Evolutionary conservation across 2,329 filamentous ascomycete genomes (phyloP), one percentile per base, ranked within the genome.

Genomic region (Raffaelea albimanens): DNA sequence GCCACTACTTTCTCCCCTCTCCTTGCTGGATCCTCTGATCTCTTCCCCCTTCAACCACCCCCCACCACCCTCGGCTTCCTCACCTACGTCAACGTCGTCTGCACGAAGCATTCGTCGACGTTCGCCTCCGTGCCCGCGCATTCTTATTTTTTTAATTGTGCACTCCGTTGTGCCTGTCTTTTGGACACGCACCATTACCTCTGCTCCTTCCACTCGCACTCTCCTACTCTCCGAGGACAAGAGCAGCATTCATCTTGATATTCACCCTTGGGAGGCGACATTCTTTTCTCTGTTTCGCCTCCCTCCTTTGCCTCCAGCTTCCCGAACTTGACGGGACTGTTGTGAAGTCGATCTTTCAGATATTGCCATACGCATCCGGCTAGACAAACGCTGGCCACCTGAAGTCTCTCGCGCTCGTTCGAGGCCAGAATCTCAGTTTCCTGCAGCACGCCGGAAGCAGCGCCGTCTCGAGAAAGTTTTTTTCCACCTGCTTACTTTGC

Each of bases 1-100:
- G 54, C 52, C 51, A 50, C 41, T 49, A 52, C 41, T 14, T 19
- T 23, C 22, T 23, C 16, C 14, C 41, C 31, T 40, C 29, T 8
- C 22, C 40, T 33, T 36, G 43, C 34, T 43, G 25, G 11, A 29
- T 16, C 19, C 39, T 29, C 42, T 40, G 19, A 29, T 29, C 31
- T 33, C 25, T 29, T 25, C 29, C 23, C 22, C 31, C 16, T 29
- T 31, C n/a, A 22, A 29, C 25, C 7, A 13, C 25, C 25, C 25
- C 25, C 25, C 25, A 29, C 25, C 25, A 29, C 25, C 25, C 13
- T 29, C 7, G 25, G 7, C 13, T 29, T 29, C 25, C 25, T 29
- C 25, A 29, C 25, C 7, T 29, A 29, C 22, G 9, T 36, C 43
- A 34, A 14, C 22, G 10, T 18, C 31, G n/a, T 36, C 43, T 7